Base-by-base conservation (phyloP, 805 yeast genomes). In the Candida succiphila region DNA sequence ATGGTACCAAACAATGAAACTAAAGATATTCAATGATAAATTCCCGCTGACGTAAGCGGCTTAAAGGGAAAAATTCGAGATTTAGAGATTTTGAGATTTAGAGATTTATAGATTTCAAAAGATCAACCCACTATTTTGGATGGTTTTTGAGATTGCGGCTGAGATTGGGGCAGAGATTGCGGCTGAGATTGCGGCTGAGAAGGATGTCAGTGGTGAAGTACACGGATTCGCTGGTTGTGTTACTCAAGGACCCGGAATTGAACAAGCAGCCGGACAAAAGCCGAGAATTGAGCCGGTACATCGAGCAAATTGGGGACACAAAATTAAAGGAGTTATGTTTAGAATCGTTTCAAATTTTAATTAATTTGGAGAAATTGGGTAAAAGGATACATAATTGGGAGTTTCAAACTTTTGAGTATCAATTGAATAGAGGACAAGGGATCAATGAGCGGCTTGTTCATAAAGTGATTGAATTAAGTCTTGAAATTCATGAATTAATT, bases 1-100 rank as follows among this genome's bases (percentile, higher is more conserved):
- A 15, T 81, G 92, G 92, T 68, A 75, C 43, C 52, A 54, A 4
- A 50, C 56, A 37, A 72, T 79, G 66, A 74, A 69, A 32, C 49
- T 46, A 30, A 55, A 46, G 36, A 44, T 59, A 2, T 36, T 59
- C 25, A 60, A 58, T 39, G 64, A 59, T n/a, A n/a, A n/a, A n/a
- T n/a, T n/a, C n/a, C n/a, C n/a, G n/a, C n/a, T n/a, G n/a, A n/a
- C n/a, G n/a, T n/a, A n/a, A n/a, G n/a, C n/a, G n/a, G n/a, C n/a
- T n/a, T n/a, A n/a, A n/a, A n/a, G n/a, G n/a, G n/a, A n/a, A n/a
- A n/a, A n/a, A n/a, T n/a, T n/a, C n/a, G n/a, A n/a, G n/a, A n/a
- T n/a, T n/a, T n/a, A n/a, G n/a, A n/a, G n/a, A n/a, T n/a, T n/a
- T n/a, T n/a, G n/a, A n/a, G n/a, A n/a, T n/a, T n/a, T n/a, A n/a